Percentiles rank a stretch among this genome's conserved stretches.
Evolutionary conservation across 495 filamentous ascomycete genomes (phyloP).

Genomic region (Parathielavia hyrcaniae): DNA sequence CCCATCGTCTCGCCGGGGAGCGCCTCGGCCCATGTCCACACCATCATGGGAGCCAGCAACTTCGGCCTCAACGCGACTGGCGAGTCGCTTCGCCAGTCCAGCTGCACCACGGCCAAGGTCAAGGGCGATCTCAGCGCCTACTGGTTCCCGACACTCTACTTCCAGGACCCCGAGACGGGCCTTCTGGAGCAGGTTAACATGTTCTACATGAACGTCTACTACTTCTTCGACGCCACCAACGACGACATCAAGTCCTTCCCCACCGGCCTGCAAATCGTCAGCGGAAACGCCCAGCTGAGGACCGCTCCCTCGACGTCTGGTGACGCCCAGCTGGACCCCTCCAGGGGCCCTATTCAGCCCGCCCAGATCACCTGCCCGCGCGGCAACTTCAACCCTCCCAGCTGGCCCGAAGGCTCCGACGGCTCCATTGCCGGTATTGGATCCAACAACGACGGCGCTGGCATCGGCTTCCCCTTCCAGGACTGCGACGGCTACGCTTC

Average conservation of each 20-base stretch:
- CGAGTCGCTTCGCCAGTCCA: conserved; percentile 49
- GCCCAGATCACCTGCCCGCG: conserved; percentile 45
- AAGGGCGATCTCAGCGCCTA: conserved; percentile 68
- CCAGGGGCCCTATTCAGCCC: conserved; percentile 37
- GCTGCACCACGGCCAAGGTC: conserved; percentile 61
- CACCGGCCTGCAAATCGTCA: conserved; percentile 62
- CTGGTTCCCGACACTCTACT: conserved; percentile 69
- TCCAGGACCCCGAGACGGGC: conserved; percentile 52
- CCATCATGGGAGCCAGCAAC: conserved; percentile 62
- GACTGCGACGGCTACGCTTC: conserved; percentile 49
- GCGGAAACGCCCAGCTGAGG: conserved; percentile 54
- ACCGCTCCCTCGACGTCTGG: conserved; percentile 31
- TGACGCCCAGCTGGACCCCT: conserved; percentile 36
- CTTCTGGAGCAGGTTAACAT: conserved; percentile 60
- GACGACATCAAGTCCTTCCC: conserved; percentile 63
- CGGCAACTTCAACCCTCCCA: conserved; percentile 46
- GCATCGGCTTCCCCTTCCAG: conserved; percentile 47
- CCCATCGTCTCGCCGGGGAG: conserved; percentile 57
- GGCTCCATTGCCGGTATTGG: conserved; percentile 44
- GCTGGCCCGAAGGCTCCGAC: conserved; percentile 43
- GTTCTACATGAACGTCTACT: conserved; percentile 61
- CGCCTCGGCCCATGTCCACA: conserved; percentile 58
- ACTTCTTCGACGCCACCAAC: conserved; percentile 54
- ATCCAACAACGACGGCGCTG: conserved; percentile 44
- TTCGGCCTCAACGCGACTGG: conserved; percentile 61